Evolutionary conservation across 1,284 basidiomycete genomes (phyloP).

Genomic region (Afroboletus lepidellus): DNA sequence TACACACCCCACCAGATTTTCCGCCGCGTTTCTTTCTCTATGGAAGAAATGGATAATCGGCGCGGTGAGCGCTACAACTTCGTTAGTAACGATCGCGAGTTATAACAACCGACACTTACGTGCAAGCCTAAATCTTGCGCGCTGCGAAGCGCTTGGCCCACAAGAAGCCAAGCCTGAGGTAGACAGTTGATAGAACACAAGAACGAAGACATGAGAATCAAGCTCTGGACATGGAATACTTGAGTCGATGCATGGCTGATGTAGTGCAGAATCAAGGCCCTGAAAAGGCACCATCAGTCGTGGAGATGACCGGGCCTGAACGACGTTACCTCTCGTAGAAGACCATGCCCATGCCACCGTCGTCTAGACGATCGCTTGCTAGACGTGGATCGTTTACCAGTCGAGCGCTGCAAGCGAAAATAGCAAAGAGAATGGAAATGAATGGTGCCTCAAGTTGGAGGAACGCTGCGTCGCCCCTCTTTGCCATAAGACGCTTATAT

Average conservation of each 20-base stretch:
- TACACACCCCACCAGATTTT: conserved; percentile 94
- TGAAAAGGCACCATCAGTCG: conserved; percentile 33
- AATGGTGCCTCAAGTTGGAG: conserved; percentile 68
- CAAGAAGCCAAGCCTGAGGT: conserved; percentile 86
- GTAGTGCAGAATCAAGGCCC: conserved; percentile 84
- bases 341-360: conserved; percentile 82
- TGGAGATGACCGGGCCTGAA: not conserved
- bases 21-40: conserved; percentile 83
- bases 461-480: conserved; percentile 49
- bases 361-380: conserved; percentile 57
- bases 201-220: conserved; percentile 84
- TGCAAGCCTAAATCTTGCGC: conserved; percentile 89
- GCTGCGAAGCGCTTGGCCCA: conserved; percentile 83
- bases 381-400: conserved; percentile 73
- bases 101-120: conserved; percentile 47
- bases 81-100: conserved; percentile 12
- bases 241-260: conserved; percentile 82
- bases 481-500: conserved; percentile 74
- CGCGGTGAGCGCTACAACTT: conserved; percentile 71
- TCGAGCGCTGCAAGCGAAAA: conserved; percentile 81
- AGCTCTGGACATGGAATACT: conserved; percentile 83
- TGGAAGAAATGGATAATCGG: conserved; percentile 62
- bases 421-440: conserved; percentile 73
- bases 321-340: conserved; percentile 76
- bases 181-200: conserved; percentile 87